phyloP scores from a whole-genome alignment of 2,329 filamentous ascomycete genomes.

The Paecilomyces dactylethromorphus region DNA sequence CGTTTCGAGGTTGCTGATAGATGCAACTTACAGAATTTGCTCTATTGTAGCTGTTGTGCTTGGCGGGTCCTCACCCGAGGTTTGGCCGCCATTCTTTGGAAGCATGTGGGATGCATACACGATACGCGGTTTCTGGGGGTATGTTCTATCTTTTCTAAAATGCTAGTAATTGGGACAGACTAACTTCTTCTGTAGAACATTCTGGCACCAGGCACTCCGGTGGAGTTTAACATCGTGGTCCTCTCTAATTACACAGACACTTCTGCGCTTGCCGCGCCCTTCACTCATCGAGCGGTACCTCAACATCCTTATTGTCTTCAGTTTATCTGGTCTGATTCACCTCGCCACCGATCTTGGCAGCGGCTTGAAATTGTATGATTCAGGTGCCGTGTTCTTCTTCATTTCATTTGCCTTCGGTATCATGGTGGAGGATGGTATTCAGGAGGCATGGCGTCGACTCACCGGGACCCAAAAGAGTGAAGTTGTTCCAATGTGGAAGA shows the following conservation, averaged over 20 bases:
- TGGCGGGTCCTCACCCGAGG: conserved; percentile 6
- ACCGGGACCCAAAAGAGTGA: not conserved
- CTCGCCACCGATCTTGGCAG: conserved; percentile 8
- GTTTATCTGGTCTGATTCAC: conserved; percentile 20
- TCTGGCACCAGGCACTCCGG: conserved; percentile 23
- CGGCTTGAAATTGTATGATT: conserved; percentile 9
- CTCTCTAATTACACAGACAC: conserved; percentile 11
- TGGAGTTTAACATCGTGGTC: conserved; percentile 14
- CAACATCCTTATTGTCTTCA: conserved; percentile 21
- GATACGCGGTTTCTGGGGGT: conserved; percentile 22
- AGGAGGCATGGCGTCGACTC: conserved; percentile 12
- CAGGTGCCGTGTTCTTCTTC: conserved; percentile 18
- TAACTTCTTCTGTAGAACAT: conserved; percentile 13
- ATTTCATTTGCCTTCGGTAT: conserved; percentile 14
- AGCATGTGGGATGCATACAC: conserved; percentile 17
- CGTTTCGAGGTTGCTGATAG: conserved; percentile 10
- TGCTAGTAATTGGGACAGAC: not conserved
- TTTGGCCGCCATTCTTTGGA: conserved; percentile 19
- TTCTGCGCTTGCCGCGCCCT: conserved; percentile 12
- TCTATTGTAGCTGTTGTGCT: conserved; percentile 15
- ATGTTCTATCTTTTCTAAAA: conserved; percentile 2
- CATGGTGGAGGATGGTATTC: conserved; percentile 22
- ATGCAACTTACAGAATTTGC: conserved; percentile 11
- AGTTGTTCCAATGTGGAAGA: not conserved
- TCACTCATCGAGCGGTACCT: conserved; percentile 19